phyloP scores from a whole-genome alignment of 192 early-diverging fungal genomes.

The Backusella liffmaniae region DNA sequence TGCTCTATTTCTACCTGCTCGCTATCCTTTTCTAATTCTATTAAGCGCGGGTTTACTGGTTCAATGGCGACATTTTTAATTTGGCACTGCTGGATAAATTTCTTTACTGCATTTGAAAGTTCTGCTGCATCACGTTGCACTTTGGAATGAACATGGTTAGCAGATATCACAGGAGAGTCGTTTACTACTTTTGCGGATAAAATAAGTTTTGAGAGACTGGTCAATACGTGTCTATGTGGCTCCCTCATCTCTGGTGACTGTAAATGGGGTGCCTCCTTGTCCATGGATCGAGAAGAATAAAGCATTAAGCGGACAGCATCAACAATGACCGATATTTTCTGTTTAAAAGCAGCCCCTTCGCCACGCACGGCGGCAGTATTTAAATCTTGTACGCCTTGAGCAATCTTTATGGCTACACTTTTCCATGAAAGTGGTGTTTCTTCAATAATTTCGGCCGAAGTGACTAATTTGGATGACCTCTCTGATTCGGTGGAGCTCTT shows the following conservation, averaged over 20 bases:
- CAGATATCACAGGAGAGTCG: slow-evolving; percentile 36
- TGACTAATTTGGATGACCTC: background rate
- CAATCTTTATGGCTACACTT: slow-evolving; percentile 21
- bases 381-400: slow-evolving; percentile 20
- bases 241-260: slow-evolving; percentile 63
- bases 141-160: slow-evolving; percentile 51
- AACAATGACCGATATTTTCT: slow-evolving; percentile 50
- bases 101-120: slow-evolving; percentile 69
- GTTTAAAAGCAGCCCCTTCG: slow-evolving; percentile 8
- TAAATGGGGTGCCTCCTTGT: slow-evolving; percentile 70
- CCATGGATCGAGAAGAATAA: slow-evolving; percentile 71
- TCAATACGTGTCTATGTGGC: slow-evolving; percentile 78
- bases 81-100: slow-evolving; percentile 62
- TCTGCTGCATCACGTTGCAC: slow-evolving; percentile 80
- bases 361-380: slow-evolving; percentile 12
- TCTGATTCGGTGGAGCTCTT: background rate
- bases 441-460: slow-evolving; percentile 3
- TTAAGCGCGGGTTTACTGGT: slow-evolving; percentile 39
- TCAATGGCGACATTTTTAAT: slow-evolving; percentile 36
- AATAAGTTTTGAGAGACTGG: slow-evolving; percentile 82
- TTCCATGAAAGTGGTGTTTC: slow-evolving; percentile 17
- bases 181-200: slow-evolving; percentile 83
- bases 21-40: slow-evolving; percentile 3
- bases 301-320: slow-evolving; percentile 86
- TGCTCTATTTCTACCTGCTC: background rate